Base-by-base conservation (phyloP, 305 asterid species). In the Fraxinus albicans region DNA sequence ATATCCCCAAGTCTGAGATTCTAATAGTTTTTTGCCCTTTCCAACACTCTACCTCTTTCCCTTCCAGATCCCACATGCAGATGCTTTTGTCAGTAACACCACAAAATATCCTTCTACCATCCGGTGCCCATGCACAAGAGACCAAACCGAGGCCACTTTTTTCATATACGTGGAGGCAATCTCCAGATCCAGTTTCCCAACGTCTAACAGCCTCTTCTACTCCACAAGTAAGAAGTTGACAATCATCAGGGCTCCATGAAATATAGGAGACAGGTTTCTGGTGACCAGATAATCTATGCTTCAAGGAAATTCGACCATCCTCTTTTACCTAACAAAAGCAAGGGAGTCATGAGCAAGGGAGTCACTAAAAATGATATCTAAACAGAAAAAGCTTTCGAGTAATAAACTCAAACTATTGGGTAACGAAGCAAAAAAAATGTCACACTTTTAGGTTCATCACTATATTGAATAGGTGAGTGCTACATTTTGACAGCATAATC, bases 101-200 rank as follows among this genome's bases (percentile, higher is more conserved):
- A 23, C 84, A 60, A 55, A 86, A 86, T 81, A 90, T 82, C 27
- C 79, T 79, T 77, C 83, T 83, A 4, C 91, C 93, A 86, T 90
- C 87, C 1, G 83, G 88, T 34, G 88, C 77, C 93, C 92, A 90
- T 73, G 81, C 92, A 87, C 93, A 91, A 2, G 95, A 89, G 77
- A 84, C 79, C 73, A 88, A 38, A 78, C 92, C 92, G 42, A 85
- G 77, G 80, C 85, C 89, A 63, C 17, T 42, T 82, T 79, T 87
- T 79, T 80, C 76, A 67, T 84, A 90, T 72, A 83, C 74, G 44
- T 80, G 86, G 29, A 85, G 79, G 80, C 92, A 88, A 73, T 87
- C 83, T 31, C 91, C 91, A 13, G 94, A 79, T 53, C 44, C 53
- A 38, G 80, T 81, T 77, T 89, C 86, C 90, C 93, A 90, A 3